phyloP scores from a whole-genome alignment of 139 green algal species.

The Volvox reticuliferus region DNA sequence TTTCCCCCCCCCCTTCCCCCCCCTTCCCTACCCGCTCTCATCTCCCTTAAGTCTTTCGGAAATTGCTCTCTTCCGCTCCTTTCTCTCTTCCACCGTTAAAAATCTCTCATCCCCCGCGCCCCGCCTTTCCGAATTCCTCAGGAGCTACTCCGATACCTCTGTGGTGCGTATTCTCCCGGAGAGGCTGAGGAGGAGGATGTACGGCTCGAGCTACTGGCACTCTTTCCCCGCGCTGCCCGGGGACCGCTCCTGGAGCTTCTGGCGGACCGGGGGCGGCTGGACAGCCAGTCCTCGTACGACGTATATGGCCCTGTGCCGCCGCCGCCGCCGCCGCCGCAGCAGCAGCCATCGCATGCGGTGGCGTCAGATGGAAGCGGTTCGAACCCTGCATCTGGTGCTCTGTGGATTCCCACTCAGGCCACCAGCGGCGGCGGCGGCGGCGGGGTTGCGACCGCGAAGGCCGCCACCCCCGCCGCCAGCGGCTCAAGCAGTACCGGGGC shows the following conservation, averaged over 20 bases:
- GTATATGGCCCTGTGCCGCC: background rate
- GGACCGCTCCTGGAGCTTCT: conserved; percentile 24
- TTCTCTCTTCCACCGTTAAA: too few species aligned
- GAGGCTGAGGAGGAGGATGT: conserved; percentile 58
- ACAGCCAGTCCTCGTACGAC: background rate
- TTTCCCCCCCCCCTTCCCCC: too few species aligned
- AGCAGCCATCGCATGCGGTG: background rate
- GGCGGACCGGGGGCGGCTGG: background rate
- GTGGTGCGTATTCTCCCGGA: conserved; percentile 14
- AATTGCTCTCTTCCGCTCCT: too few species aligned
- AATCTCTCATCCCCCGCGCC: too few species aligned
- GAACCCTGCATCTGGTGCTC: background rate
- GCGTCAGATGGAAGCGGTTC: background rate
- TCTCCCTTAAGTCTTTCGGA: too few species aligned
- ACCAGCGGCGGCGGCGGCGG: background rate
- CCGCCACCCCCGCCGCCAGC: background rate
- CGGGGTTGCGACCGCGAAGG: background rate
- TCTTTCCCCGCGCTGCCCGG: conserved; percentile 42
- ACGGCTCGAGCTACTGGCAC: conserved; percentile 56
- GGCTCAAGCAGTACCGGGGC: background rate
- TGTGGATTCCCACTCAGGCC: background rate
- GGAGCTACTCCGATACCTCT: conserved; percentile 57
- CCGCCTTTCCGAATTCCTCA: background rate
- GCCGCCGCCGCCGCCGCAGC: background rate
- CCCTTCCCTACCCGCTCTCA: too few species aligned